A percentile compares a stretch with the other conserved stretches of the same genome.
Conservation (phyloP, 805 yeast genomes). For the Kluyveromyces dobzhanskii region DNA sequence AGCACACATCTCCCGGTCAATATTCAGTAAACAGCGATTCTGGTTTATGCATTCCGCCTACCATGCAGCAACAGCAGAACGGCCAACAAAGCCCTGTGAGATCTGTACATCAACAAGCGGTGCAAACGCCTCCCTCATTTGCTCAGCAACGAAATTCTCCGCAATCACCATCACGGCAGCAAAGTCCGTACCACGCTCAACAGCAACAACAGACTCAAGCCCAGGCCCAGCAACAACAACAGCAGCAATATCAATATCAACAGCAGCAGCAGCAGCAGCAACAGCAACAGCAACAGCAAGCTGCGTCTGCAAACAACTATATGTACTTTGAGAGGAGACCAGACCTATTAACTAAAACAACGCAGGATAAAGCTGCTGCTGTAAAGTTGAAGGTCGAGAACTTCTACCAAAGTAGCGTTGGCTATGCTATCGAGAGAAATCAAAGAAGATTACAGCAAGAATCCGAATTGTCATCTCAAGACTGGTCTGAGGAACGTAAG, state of each 20-base stretch:
- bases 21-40: constrained; percentile 23
- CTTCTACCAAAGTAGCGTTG: constrained; percentile 75
- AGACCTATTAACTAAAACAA: constrained; percentile 56
- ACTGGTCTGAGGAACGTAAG: constrained; percentile 77
- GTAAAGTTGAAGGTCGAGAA: constrained; percentile 76
- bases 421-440: constrained; percentile 91
- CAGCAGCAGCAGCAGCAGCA: constrained; percentile 12
- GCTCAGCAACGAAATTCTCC: constrained; percentile 13
- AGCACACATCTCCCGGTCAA: constrained; percentile 23
- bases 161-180: constrained; percentile 5
- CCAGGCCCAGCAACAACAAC: constrained; percentile 11
- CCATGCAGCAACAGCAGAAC: constrained; percentile 28
- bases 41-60: constrained; percentile 10
- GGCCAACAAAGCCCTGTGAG: constrained; percentile 15
- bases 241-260: constrained; percentile 18
- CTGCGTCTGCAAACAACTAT: constrained; percentile 33
- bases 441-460: constrained; percentile 85
- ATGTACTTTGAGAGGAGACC: constrained; percentile 80
- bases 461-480: constrained; percentile 56
- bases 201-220: constrained; percentile 7
- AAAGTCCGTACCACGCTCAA: constrained; percentile 2
- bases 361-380: constrained; percentile 81
- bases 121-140: constrained; percentile 11
- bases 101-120: constrained; percentile 20
- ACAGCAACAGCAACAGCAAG: constrained; percentile 5